These are phyloP conservation scores for Puccinia coronata DNA, from an alignment of 1,284 basidiomycete species.

Conservation along the genomic window DNA sequence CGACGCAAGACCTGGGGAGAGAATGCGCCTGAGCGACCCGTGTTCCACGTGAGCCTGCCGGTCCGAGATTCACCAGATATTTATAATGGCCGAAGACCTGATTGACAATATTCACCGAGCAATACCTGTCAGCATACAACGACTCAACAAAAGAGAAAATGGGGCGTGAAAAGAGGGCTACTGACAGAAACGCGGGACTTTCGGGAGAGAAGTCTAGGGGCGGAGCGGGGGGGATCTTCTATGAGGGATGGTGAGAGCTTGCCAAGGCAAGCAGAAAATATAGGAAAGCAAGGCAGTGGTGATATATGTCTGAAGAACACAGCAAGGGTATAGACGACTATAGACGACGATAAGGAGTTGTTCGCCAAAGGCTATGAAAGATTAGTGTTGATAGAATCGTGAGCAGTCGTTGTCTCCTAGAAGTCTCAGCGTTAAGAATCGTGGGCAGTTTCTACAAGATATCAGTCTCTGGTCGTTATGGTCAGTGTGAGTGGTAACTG, in stretches of 20 bases:
- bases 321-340: background rate
- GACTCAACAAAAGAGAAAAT: no score
- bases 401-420: background rate
- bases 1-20: background rate
- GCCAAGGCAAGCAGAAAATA: background rate
- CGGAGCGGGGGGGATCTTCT: background rate
- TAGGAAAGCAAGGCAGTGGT: background rate
- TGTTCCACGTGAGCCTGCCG: background rate
- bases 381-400: background rate
- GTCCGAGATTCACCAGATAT: background rate
- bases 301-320: background rate
- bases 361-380: background rate
- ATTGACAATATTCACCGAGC: background rate
- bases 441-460: slow-evolving; percentile 31
- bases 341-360: no score
- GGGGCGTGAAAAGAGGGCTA: no score
- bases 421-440: background rate
- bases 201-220: no score
- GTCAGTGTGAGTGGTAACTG: slow-evolving; percentile 10
- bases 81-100: background rate
- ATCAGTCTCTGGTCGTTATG: slow-evolving; percentile 24
- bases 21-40: background rate
- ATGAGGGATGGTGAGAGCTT: no score
- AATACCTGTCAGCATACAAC: no score
- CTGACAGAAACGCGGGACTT: no score